phyloP scores from a whole-genome alignment of 306 rosid species.

The Prosopis cineraria region DNA sequence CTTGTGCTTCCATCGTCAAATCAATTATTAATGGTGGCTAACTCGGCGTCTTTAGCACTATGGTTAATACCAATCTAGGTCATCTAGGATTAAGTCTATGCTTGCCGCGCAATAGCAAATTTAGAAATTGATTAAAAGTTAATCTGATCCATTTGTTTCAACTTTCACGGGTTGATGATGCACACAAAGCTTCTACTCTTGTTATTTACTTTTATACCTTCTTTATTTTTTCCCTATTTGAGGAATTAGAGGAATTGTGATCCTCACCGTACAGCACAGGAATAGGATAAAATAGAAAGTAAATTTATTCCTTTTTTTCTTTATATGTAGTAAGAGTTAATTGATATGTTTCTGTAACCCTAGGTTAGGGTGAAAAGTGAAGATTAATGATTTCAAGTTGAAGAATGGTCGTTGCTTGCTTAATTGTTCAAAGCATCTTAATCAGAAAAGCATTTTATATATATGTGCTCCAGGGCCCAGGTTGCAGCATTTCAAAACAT shows the following conservation, averaged over 20 bases:
- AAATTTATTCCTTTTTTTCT: neutral
- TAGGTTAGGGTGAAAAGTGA: constrained; percentile 1
- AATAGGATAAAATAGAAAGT: neutral
- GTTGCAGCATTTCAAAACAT: neutral
- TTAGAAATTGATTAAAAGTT: constrained; percentile 23
- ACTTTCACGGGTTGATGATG: neutral
- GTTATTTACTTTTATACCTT: constrained; percentile 23
- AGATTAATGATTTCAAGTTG: constrained; percentile 34
- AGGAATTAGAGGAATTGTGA: constrained; percentile 8
- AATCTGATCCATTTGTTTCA: neutral
- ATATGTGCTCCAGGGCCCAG: neutral
- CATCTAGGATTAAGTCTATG: constrained; percentile 31
- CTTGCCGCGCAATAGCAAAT: constrained; percentile 38
- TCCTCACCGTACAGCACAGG: neutral
- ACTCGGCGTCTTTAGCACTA: constrained; percentile 43
- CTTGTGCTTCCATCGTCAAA: constrained; percentile 50
- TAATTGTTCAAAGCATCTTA: constrained; percentile 32
- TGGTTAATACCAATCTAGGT: constrained; percentile 42
- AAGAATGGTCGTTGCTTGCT: constrained; percentile 37
- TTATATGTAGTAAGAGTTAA: constrained; percentile 3
- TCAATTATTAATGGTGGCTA: constrained; percentile 54
- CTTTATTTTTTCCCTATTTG: neutral
- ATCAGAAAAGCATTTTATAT: constrained; percentile 17
- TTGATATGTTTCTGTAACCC: constrained; percentile 15
- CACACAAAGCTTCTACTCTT: neutral